Evolutionary conservation across 495 filamentous ascomycete genomes (phyloP).

Genomic region (Astrothelium subdiscretum): DNA sequence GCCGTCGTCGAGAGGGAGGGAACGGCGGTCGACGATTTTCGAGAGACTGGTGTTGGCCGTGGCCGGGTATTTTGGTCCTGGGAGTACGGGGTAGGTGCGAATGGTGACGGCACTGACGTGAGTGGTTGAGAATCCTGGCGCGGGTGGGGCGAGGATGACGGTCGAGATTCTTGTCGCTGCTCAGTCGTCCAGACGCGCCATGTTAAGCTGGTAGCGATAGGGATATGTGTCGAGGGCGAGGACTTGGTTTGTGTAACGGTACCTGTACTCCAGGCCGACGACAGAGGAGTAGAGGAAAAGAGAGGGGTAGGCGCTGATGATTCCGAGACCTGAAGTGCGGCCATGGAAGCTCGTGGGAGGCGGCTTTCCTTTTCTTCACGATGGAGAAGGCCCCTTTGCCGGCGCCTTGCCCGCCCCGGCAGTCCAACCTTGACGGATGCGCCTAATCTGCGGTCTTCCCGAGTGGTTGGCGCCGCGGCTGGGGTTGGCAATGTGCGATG

Average conservation of each 20-base stretch:
- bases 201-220: not conserved
- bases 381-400: not conserved
- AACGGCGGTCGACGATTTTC: constrained; percentile 14
- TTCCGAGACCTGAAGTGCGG: not conserved
- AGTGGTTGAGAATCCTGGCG: not conserved
- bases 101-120: not conserved
- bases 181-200: not conserved
- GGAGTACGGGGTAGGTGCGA: not conserved
- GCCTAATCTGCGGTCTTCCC: not conserved
- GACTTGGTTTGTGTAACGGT: not conserved
- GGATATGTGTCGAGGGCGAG: not conserved
- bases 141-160: not conserved
- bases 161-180: not conserved
- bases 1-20: constrained; percentile 12
- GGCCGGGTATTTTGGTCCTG: not conserved
- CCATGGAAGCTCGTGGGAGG: not conserved
- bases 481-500: not conserved
- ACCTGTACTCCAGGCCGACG: not conserved
- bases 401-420: not conserved
- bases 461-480: not conserved
- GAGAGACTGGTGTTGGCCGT: constrained; percentile 7
- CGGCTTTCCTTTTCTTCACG: not conserved
- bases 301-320: not conserved
- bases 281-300: not conserved
- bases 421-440: not conserved